phyloP scores from a whole-genome alignment of 169 alveolate species.

The Plasmodium relictum region DNA sequence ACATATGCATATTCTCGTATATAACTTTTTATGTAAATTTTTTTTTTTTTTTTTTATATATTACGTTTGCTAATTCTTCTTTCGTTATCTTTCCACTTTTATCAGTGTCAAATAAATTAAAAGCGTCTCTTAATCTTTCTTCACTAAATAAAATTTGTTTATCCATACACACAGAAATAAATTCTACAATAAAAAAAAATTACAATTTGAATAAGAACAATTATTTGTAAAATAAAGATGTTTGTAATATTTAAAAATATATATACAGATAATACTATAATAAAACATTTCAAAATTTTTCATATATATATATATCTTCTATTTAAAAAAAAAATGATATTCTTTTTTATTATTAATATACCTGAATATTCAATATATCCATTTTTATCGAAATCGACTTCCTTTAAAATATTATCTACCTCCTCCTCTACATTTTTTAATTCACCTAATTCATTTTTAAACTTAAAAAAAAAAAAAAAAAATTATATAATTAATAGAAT shows the following conservation, averaged over 20 bases:
- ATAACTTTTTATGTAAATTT: neutral
- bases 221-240: neutral
- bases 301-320: neutral
- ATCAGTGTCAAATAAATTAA: constrained; percentile 86
- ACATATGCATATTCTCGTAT: neutral
- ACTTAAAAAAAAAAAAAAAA: neutral
- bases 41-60: neutral
- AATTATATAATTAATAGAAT: neutral
- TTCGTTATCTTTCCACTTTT: constrained; percentile 87
- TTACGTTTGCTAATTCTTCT: constrained; percentile 82
- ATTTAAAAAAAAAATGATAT: neutral
- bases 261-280: neutral
- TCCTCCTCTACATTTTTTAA: constrained; percentile 90
- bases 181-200: constrained; percentile 78
- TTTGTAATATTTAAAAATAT: neutral
- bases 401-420: constrained; percentile 93
- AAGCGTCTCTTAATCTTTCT: constrained; percentile 87
- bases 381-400: constrained; percentile 94
- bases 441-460: constrained; percentile 64
- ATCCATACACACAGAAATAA: constrained; percentile 91
- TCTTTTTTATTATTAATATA: constrained; percentile 6
- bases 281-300: no score
- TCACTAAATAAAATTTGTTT: constrained; percentile 85
- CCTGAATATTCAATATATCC: constrained; percentile 96
- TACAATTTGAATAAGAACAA: neutral